These are phyloP conservation scores for Ogataea pignaliae DNA, from an alignment of 805 yeast species.

Conservation along the genomic window DNA sequence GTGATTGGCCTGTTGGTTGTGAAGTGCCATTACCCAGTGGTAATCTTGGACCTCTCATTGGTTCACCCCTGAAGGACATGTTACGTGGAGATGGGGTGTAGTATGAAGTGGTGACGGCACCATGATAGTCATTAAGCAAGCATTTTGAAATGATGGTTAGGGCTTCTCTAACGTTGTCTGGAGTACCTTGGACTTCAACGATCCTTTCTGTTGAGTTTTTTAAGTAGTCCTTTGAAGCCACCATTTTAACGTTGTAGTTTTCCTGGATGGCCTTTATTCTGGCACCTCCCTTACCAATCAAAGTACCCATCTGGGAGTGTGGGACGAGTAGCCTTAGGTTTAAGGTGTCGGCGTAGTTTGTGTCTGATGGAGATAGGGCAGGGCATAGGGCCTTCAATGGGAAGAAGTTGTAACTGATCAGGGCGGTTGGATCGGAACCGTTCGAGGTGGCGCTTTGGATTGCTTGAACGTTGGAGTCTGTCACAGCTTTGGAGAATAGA, in stretches of 20 bases:
- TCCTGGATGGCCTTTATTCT: conserved; percentile 78
- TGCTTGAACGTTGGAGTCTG: conserved; percentile 36
- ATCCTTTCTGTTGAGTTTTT: conserved; percentile 81
- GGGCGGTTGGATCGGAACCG: conserved; percentile 28
- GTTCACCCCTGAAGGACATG: conserved; percentile 12
- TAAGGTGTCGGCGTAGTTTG: conserved; percentile 47
- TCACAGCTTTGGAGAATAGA: conserved; percentile 61
- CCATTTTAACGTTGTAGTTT: conserved; percentile 66
- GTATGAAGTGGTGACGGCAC: conserved; percentile 57
- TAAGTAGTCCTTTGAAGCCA: conserved; percentile 79
- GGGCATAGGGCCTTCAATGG: conserved; percentile 57
- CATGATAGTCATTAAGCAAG: conserved; percentile 68
- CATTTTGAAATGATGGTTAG: conserved; percentile 61
- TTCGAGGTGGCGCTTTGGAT: conserved; percentile 19
- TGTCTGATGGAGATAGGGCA: conserved; percentile 46
- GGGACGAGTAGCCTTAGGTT: conserved; percentile 71
- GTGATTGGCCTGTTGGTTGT: too few species aligned
- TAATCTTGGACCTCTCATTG: conserved; percentile 4
- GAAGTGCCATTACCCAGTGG: not conserved
- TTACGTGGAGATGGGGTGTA: conserved; percentile 47
- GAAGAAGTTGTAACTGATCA: conserved; percentile 43
- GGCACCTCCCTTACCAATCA: conserved; percentile 79
- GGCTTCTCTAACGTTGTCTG: conserved; percentile 55
- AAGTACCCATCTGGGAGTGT: conserved; percentile 81
- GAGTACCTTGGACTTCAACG: conserved; percentile 81